Conservation (phyloP, 371 early-diverging fungal species). For the Dichotomocladium elegans region DNA sequence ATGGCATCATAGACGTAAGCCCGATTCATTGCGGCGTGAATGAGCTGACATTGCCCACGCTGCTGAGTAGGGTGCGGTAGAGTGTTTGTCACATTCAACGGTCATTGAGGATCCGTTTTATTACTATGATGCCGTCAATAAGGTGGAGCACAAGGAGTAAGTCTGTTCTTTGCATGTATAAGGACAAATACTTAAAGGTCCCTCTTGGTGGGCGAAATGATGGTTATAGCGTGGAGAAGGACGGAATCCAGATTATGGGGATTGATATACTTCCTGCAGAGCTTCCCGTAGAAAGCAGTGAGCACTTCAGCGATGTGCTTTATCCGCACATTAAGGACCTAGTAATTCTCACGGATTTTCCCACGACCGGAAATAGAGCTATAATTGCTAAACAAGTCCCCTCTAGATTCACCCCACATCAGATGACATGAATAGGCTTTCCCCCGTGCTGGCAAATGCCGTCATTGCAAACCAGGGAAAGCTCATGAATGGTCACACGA, state of each 20-base stretch:
- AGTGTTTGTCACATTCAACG: constrained; percentile 86
- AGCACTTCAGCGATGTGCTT: constrained; percentile 85
- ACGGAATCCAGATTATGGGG: constrained; percentile 92
- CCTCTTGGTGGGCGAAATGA: too few relatives aligned
- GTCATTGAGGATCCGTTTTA: constrained; percentile 90
- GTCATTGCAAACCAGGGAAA: constrained; percentile 75
- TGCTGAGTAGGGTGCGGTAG: constrained; percentile 73
- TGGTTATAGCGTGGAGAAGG: constrained; percentile 57
- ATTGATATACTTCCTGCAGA: constrained; percentile 97
- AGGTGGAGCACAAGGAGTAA: constrained; percentile 71
- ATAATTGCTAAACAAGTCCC: neutral
- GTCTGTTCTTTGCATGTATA: neutral
- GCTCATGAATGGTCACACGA: constrained; percentile 54
- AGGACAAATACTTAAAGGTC: too few relatives aligned
- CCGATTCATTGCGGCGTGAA: too few relatives aligned
- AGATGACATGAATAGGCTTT: constrained; percentile 4
- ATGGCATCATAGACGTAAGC: too few relatives aligned
- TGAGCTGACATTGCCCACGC: neutral
- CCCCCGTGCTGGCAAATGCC: constrained; percentile 58
- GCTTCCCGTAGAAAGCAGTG: constrained; percentile 89
- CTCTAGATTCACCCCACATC: constrained; percentile 12
- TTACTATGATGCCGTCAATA: constrained; percentile 81
- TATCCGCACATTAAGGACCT: constrained; percentile 80
- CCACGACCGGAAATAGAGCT: neutral
- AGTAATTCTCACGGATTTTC: constrained; percentile 39